Evolutionary conservation across 306 rosid genomes (phyloP).

Genomic region (Herpetospermum pedunculosum): DNA sequence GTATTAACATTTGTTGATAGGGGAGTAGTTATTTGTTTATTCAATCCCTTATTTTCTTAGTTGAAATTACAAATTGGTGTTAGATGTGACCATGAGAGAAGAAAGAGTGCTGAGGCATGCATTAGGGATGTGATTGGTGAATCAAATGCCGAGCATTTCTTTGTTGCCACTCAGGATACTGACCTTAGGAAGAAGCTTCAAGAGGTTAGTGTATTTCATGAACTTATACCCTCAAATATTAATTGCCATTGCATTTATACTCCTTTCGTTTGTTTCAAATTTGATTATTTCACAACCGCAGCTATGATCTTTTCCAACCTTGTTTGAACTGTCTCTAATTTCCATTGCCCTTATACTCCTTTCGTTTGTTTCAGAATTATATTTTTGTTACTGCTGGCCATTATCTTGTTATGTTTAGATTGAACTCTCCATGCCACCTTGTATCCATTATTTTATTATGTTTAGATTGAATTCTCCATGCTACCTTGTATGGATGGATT

Average conservation of each 20-base stretch:
- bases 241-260: background rate
- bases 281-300: background rate
- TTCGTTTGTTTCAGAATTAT: no score
- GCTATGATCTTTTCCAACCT: background rate
- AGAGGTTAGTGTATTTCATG: slow-evolving; percentile 29
- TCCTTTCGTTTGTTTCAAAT: background rate
- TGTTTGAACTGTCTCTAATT: background rate
- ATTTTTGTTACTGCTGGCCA: background rate
- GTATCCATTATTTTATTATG: background rate
- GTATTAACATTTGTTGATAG: background rate
- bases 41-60: background rate
- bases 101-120: slow-evolving; percentile 43
- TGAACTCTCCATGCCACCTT: background rate
- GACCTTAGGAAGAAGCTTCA: slow-evolving; percentile 44
- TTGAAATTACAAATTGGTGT: slow-evolving; percentile 12
- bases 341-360: no score
- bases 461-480: background rate
- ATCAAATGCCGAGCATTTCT: slow-evolving; percentile 64
- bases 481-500: background rate
- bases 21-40: background rate
- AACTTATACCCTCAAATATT: no score
- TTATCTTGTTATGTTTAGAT: background rate
- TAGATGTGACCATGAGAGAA: slow-evolving; percentile 63
- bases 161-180: slow-evolving; percentile 66
- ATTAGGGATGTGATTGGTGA: slow-evolving; percentile 54